Base-by-base conservation (phyloP, 345 rosid species). In the Camelina sativa region DNA sequence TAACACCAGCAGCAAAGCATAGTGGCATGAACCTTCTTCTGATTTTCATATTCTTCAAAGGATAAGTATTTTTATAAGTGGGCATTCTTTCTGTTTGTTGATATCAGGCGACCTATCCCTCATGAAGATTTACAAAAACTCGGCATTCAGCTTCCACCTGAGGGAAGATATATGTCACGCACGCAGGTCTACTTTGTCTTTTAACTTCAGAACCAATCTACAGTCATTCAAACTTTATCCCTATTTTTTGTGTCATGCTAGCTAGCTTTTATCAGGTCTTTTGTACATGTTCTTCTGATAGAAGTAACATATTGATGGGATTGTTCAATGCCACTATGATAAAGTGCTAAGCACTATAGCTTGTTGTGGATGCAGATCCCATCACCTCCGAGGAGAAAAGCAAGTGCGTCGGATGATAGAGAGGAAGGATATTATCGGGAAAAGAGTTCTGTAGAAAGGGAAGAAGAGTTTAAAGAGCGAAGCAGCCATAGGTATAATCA, bases 111-210 rank as follows among this genome's bases (percentile, higher is more conserved):
- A 55, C 88, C 93, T 40, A 85, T 92, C 70, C 97, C 97, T 25
- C 81, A 73, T 65, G 91, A 92, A 73, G 97, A 88, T 44, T 69
- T 94, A 77, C 85, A 94, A 85, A 91, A 80, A 80, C 92, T 94
- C 37, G 92, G 93, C 51, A 94, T 94, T 79, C 86, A 89, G 57
- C 92, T 91, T 60, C 98, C 96, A 8, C 96, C 96, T n/a, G 97
- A 87, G 75, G 97, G 97, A 81, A 86, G 85, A 68, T 91, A 88
- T 77, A 84, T 84, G 96, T 85, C 91, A 11, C 91, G 89, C 20
- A 88, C 76, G 73, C 80, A 91, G 96, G 97, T 91, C 73, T 56
- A 17, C 63, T 23, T 4, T 41, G 11, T 20, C 54, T 8, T 23
- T 58, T 51, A 23, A 7, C 52, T 47, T 53, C 70, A 55, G n/a